A percentile compares a stretch with the other conserved stretches of the same genome.
Evolutionary conservation across 495 filamentous ascomycete genomes (phyloP).

Genomic region (Penicillium antarcticum): DNA sequence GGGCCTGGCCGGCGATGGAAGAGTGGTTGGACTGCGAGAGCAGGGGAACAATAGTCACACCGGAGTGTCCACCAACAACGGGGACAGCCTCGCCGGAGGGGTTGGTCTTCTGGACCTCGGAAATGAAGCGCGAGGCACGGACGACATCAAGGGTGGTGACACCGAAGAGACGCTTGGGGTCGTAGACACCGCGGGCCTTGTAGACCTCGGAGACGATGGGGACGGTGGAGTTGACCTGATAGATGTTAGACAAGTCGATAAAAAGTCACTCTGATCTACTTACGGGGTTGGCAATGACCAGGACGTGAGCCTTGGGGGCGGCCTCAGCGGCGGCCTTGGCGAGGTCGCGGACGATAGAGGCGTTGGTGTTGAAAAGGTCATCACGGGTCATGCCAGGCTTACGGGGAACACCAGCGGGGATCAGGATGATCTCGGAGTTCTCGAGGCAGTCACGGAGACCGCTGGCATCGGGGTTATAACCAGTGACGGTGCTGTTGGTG

Average conservation of each 20-base stretch:
- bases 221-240: conserved; percentile 90
- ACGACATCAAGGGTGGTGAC: conserved; percentile 99
- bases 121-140: conserved; percentile 95
- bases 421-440: conserved; percentile 89
- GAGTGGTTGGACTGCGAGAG: conserved; percentile 91
- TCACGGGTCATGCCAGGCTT: conserved; percentile 99
- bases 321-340: conserved; percentile 91
- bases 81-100: conserved; percentile 89
- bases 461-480: conserved; percentile 73
- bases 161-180: conserved; percentile 97
- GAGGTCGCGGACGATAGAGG: conserved; percentile 97
- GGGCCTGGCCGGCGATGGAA: conserved; percentile 69
- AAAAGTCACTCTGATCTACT: conserved; percentile 8
- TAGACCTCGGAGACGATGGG: conserved; percentile 96
- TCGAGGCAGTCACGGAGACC: conserved; percentile 76
- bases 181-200: conserved; percentile 91
- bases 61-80: conserved; percentile 95
- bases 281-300: conserved; percentile 97
- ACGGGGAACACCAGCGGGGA: conserved; percentile 96
- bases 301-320: conserved; percentile 87
- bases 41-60: conserved; percentile 96
- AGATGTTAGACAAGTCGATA: conserved; percentile 1
- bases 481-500: conserved; percentile 92
- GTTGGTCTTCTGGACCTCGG: conserved; percentile 84
- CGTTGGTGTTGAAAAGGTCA: conserved; percentile 99